Evolutionary conservation across 2,329 filamentous ascomycete genomes (phyloP).

Genomic region (Talaromyces sp.): DNA sequence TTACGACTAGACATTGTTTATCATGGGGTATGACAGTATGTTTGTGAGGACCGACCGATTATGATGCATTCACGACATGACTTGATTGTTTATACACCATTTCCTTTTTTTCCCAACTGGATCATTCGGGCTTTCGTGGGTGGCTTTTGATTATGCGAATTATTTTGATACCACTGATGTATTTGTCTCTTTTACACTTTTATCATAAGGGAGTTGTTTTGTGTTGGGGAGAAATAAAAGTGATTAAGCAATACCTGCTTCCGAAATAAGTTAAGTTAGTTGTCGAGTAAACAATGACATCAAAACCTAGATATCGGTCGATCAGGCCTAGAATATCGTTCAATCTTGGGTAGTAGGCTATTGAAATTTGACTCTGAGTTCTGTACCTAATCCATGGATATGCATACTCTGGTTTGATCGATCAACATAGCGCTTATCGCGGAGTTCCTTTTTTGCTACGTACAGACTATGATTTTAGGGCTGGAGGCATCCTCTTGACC

Average conservation of each 20-base stretch:
- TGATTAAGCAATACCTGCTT: not conserved
- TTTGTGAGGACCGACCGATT: not conserved
- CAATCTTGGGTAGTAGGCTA: not conserved
- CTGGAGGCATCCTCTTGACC: not conserved
- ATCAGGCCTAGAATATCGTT: not conserved
- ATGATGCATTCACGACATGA: not conserved
- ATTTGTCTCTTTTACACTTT: slow-evolving; percentile 6
- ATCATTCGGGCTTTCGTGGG: not conserved
- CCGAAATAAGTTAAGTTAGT: too few relatives aligned
- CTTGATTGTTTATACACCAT: not conserved
- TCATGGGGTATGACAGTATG: not conserved
- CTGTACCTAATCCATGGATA: not conserved
- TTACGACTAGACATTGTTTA: slow-evolving; percentile 1
- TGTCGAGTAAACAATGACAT: not conserved
- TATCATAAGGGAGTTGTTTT: not conserved
- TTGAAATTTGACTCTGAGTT: too few relatives aligned
- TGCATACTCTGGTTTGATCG: not conserved
- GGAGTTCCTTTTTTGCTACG: not conserved
- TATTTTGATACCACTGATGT: slow-evolving; percentile 12
- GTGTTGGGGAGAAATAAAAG: slow-evolving; percentile 10
- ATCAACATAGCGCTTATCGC: slow-evolving; percentile 8
- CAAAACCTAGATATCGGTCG: too few relatives aligned
- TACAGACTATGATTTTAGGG: not conserved
- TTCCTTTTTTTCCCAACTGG: not conserved
- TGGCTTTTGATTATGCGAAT: not conserved